A percentile compares a stretch with the other conserved stretches of the same genome.
These are phyloP conservation scores for Aphanomyces euteiches DNA, from an alignment of 352 stramenopile genomes.

Conservation along the genomic window DNA sequence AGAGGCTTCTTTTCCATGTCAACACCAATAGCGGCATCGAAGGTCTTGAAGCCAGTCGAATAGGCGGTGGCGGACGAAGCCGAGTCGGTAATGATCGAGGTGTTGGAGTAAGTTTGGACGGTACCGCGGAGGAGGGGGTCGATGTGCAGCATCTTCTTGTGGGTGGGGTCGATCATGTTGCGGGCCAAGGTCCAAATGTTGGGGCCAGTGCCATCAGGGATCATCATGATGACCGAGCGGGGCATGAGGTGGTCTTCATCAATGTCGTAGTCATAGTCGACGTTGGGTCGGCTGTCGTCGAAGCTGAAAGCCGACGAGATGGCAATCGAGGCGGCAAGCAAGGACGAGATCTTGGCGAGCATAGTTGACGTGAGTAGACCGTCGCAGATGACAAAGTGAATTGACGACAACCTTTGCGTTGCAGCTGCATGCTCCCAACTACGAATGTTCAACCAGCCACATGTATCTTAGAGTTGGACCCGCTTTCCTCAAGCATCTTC, in stretches of 20 bases:
- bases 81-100: constrained; percentile 65
- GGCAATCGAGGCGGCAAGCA: not conserved
- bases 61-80: constrained; percentile 54
- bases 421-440: too few species aligned
- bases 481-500: too few species aligned
- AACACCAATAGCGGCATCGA: constrained; percentile 53
- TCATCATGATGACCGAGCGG: constrained; percentile 71
- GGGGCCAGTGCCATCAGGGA: constrained; percentile 60
- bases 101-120: constrained; percentile 60
- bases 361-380: constrained; percentile 30
- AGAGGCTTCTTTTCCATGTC: constrained; percentile 54
- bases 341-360: not conserved
- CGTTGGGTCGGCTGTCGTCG: not conserved
- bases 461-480: too few species aligned
- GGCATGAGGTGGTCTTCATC: constrained; percentile 45
- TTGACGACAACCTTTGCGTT: too few species aligned
- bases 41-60: constrained; percentile 62
- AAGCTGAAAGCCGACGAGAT: not conserved
- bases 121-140: constrained; percentile 53
- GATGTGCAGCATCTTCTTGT: constrained; percentile 57
- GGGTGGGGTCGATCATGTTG: constrained; percentile 49
- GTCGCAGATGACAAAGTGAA: too few species aligned
- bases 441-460: too few species aligned
- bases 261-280: constrained; percentile 57
- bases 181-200: constrained; percentile 61